Base-by-base conservation (phyloP, 1,284 basidiomycete species). In the Serendipita sp. region DNA sequence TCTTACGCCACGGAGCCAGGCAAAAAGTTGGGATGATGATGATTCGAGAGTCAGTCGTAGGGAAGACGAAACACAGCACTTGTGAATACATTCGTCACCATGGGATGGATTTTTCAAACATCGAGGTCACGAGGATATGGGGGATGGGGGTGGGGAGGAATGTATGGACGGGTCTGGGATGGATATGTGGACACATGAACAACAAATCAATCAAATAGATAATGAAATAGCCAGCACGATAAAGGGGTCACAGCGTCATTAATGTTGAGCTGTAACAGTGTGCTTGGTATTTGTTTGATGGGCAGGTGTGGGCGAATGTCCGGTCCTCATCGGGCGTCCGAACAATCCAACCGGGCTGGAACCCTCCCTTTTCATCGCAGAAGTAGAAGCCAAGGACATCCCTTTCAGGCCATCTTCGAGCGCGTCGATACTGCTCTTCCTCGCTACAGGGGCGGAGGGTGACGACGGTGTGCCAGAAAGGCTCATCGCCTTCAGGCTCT, bases 381-480 rank as follows among this genome's bases (percentile, higher is more conserved):
- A 10, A 30, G 53, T 22, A 30, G 53, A 34, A 22, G 15, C 45
- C 4, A 63, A 32, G 29, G 62, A 34, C 49, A 63, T 43, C 8
- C 62, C 41, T 17, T 60, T 60, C 30, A 63, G 13, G n/a, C 53
- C 34, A 30, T 63, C 62, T 53, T 63, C 62, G 35, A 63, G 62
- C 53, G 32, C 62, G 12, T 58, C 53, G 53, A 58, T 32, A 26
- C 53, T 58, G 22, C 15, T 58, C 53, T 58, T 58, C n/a, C 53
- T 29, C 32, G 32, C 6, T 26, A 10, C 47, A 15, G 15, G 8
- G 8, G 17, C 29, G 47, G 47, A 32, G 58, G 12, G 8, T 60
- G 55, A 34, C 30, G 55, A 41, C 29, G 35, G 55, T 17, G 41
- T 29, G 2, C 38, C 15, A 4, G 17, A 15, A 44, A 61, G n/a